Conservation (phyloP, 106 monocot species). For the Acanthochlamys bracteata region DNA sequence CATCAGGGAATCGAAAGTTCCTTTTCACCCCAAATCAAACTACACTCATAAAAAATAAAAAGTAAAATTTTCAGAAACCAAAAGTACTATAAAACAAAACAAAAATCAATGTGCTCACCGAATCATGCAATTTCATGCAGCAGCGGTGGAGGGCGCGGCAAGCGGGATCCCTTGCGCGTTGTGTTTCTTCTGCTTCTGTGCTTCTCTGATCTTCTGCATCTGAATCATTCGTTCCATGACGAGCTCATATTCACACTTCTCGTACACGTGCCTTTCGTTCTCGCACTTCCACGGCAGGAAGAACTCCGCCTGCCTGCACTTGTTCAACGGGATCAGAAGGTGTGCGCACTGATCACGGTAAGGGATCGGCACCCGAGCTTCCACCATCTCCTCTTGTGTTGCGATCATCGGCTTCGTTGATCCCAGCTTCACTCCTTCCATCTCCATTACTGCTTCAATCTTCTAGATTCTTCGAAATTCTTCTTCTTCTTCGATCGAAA, state of each 20-base stretch:
- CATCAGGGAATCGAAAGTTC: too few relatives aligned
- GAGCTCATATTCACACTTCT: constrained; percentile 99
- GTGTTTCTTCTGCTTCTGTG: constrained; percentile 45
- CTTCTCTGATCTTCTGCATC: constrained; percentile 97
- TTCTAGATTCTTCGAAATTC: too few relatives aligned
- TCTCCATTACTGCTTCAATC: constrained; percentile 1
- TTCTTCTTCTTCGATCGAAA: too few relatives aligned
- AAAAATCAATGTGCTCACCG: too few relatives aligned
- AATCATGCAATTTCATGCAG: constrained; percentile 16
- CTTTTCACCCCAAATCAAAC: too few relatives aligned
- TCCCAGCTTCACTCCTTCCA: constrained; percentile 70
- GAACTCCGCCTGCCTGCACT: constrained; percentile 79
- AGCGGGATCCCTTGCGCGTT: too few relatives aligned
- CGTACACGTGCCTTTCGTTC: constrained; percentile 76
- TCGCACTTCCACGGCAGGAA: constrained; percentile 99
- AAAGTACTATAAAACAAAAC: too few relatives aligned
- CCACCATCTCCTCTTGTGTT: constrained; percentile 80
- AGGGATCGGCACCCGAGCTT: constrained; percentile 60
- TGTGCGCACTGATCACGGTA: constrained; percentile 99
- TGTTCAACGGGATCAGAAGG: constrained; percentile 96
- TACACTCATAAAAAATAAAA: too few relatives aligned
- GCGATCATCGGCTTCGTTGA: constrained; percentile 98
- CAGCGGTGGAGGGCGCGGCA: constrained; percentile 46
- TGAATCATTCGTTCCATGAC: constrained; percentile 99
- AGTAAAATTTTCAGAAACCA: too few relatives aligned